These are phyloP conservation scores for Biscogniauxia mediterranea DNA, from an alignment of 2,329 filamentous ascomycete species.

Conservation along the genomic window DNA sequence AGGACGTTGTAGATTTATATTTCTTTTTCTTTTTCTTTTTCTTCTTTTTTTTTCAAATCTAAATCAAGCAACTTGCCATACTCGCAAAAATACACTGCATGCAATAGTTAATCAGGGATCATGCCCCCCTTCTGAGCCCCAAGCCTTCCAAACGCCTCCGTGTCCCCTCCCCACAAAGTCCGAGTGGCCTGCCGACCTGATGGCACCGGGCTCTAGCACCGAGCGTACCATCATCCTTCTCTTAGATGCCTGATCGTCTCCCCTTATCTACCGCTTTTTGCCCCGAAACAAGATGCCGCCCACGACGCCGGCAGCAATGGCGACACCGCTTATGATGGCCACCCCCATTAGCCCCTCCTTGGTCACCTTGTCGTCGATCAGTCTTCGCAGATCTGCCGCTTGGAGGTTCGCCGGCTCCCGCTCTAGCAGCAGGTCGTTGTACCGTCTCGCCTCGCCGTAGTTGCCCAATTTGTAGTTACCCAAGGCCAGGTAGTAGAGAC, in stretches of 20 bases:
- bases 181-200: neutral
- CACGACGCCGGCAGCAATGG: slow-evolving; percentile 88
- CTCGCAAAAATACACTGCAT: neutral
- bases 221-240: neutral
- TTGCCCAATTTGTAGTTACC: slow-evolving; percentile 99
- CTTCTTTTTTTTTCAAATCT: neutral
- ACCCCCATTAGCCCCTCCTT: slow-evolving; percentile 93
- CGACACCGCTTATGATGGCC: slow-evolving; percentile 89
- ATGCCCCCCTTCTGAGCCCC: neutral
- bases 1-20: neutral
- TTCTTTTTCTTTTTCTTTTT: neutral
- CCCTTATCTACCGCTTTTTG: slow-evolving; percentile 24
- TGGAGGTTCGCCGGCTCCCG: slow-evolving; percentile 91
- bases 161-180: neutral
- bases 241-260: neutral
- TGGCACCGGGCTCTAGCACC: neutral
- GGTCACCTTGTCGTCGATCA: slow-evolving; percentile 95
- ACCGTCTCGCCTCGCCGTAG: slow-evolving; percentile 89
- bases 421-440: slow-evolving; percentile 89
- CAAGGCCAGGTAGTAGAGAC: slow-evolving; percentile 94
- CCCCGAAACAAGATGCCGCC: slow-evolving; percentile 77
- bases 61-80: neutral
- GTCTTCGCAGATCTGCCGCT: slow-evolving; percentile 75
- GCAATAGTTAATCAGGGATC: neutral
- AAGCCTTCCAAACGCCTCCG: neutral